Evolutionary conservation across 2,329 filamentous ascomycete genomes (phyloP).

Genomic region (Penicillium sp.): DNA sequence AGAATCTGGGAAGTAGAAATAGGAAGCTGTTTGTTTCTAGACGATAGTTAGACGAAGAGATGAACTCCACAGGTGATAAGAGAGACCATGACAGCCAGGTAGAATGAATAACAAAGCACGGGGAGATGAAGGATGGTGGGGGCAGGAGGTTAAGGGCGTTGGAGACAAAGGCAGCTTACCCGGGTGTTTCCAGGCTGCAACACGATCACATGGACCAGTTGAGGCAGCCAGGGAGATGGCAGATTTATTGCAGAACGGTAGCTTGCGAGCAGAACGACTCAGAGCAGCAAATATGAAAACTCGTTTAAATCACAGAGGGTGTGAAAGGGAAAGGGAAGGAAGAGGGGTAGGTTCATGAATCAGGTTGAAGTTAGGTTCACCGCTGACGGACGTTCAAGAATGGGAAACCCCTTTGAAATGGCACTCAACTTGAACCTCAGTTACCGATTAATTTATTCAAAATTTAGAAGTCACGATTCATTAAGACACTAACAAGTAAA

Average conservation of each 20-base stretch:
- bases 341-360: conserved; percentile 24
- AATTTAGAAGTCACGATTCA: background rate
- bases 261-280: background rate
- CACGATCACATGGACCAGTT: conserved; percentile 3
- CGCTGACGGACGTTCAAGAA: conserved; percentile 1
- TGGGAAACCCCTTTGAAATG: background rate
- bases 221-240: background rate
- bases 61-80: background rate
- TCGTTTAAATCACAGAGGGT: background rate
- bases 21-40: background rate
- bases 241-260: background rate
- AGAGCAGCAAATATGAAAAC: background rate
- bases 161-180: conserved; percentile 4
- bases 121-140: background rate
- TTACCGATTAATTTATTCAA: background rate
- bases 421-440: background rate
- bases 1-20: background rate
- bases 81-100: background rate
- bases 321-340: conserved; percentile 11
- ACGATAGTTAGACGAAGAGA: background rate
- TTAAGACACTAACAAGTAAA: background rate
- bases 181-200: conserved; percentile 9
- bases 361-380: conserved; percentile 15
- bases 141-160: background rate
- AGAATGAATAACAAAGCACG: background rate